Percentiles rank a stretch among this genome's conserved stretches.
Evolutionary conservation across 140 eudicot species (phyloP).

Genomic region (Anethum foeniculum): DNA sequence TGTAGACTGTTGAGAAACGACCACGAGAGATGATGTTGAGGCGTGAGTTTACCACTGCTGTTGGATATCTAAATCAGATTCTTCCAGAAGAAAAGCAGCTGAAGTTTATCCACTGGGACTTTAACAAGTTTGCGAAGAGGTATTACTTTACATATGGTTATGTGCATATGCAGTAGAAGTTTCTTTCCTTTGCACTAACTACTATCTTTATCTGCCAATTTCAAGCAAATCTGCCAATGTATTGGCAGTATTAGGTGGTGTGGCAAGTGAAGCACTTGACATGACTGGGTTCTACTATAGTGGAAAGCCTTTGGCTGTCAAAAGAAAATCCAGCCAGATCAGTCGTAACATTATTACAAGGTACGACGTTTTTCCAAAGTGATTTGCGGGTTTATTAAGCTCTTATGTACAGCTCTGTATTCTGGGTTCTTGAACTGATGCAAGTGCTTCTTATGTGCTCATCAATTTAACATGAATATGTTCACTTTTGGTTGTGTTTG

Average conservation of each 20-base stretch:
- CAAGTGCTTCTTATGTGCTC: not conserved
- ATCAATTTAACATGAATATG: not conserved
- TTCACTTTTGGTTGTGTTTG: not conserved
- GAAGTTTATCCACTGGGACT: conserved; percentile 95
- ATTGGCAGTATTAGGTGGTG: conserved; percentile 93
- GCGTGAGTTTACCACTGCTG: conserved; percentile 90
- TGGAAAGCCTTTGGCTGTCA: conserved; percentile 59
- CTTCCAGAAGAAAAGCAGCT: conserved; percentile 76
- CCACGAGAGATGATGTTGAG: conserved; percentile 96
- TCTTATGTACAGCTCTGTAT: not conserved
- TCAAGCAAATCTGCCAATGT: conserved; percentile 91
- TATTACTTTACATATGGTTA: conserved; percentile 9
- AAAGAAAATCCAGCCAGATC: conserved; percentile 48
- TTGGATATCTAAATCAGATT: conserved; percentile 88
- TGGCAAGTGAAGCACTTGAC: conserved; percentile 90
- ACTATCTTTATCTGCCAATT: conserved; percentile 21
- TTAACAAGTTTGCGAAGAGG: conserved; percentile 97
- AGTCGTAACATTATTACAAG: conserved; percentile 74
- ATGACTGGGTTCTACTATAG: conserved; percentile 90
- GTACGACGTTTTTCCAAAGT: conserved; percentile 24
- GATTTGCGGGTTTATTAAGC: not conserved
- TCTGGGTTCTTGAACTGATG: not conserved
- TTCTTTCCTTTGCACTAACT: conserved; percentile 17
- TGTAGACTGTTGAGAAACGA: conserved; percentile 94
- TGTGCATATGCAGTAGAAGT: conserved; percentile 6